A percentile compares a stretch with the other conserved stretches of the same genome.
These are phyloP conservation scores for Logfia minima DNA, from an alignment of 129 eudicot species.

Conservation along the genomic window DNA sequence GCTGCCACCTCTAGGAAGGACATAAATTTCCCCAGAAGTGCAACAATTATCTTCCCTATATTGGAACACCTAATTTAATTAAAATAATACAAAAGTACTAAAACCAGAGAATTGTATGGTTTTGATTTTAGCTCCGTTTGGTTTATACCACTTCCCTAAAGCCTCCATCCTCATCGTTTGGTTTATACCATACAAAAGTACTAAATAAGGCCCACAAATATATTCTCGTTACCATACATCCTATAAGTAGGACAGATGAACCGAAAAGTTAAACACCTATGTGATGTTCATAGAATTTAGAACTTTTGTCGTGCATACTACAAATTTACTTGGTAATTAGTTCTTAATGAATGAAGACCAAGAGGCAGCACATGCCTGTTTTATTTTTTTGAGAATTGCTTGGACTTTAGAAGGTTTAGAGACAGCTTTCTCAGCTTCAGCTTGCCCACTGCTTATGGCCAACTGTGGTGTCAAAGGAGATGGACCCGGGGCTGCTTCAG, in stretches of 20 bases:
- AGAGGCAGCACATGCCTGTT: conserved; percentile 49
- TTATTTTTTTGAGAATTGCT: conserved; percentile 78
- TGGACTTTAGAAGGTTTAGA: conserved; percentile 74
- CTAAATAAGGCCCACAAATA: background rate
- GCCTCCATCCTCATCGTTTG: too few species aligned
- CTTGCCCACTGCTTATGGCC: conserved; percentile 56
- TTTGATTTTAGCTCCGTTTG: too few species aligned
- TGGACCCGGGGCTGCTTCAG: conserved; percentile 72
- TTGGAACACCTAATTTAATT: background rate
- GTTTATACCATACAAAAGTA: too few species aligned
- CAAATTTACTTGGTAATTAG: background rate
- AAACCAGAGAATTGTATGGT: too few species aligned
- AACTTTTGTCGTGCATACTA: background rate
- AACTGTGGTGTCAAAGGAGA: conserved; percentile 73
- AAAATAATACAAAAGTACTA: too few species aligned
- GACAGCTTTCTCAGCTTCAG: conserved; percentile 65
- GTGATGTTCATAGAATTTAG: background rate
- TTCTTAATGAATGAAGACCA: conserved; percentile 5
- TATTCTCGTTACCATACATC: background rate
- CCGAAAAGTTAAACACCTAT: background rate
- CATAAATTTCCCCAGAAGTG: background rate
- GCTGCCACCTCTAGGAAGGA: too few species aligned
- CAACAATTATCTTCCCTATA: conserved; percentile 10
- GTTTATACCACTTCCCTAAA: too few species aligned
- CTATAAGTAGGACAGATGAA: background rate